Percentiles rank a stretch among this genome's conserved stretches.
Conservation (phyloP, 345 rosid genomes). For the Carallia brachiata region DNA sequence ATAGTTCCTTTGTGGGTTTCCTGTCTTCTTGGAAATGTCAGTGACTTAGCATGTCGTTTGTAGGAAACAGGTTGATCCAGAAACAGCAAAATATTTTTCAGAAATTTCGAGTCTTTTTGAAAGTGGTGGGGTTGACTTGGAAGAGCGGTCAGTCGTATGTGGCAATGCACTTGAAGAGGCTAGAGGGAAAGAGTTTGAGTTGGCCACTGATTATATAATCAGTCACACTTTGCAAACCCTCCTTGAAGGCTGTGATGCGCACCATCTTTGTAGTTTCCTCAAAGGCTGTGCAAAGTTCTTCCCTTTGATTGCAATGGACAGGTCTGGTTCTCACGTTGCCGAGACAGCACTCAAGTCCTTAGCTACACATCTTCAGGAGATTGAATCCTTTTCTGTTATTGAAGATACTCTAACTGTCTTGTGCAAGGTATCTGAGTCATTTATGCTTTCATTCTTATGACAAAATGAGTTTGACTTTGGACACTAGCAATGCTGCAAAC, state of each 20-base stretch:
- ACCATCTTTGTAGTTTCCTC: conserved; percentile 81
- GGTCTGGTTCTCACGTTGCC: conserved; percentile 92
- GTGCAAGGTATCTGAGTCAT: conserved; percentile 62
- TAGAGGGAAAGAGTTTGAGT: conserved; percentile 73
- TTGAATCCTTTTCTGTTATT: conserved; percentile 54
- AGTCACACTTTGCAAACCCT: conserved; percentile 83
- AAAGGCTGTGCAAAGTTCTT: conserved; percentile 54
- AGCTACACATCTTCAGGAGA: conserved; percentile 63
- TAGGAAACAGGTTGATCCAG: conserved; percentile 90
- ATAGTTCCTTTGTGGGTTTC: not conserved
- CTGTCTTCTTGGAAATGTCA: not conserved
- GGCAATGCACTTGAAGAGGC: conserved; percentile 86
- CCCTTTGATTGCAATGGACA: conserved; percentile 86
- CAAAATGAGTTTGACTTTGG: not conserved
- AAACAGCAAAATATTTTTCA: conserved; percentile 64
- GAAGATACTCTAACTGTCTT: conserved; percentile 62
- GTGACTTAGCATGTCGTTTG: conserved; percentile 17
- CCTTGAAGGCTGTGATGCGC: conserved; percentile 81
- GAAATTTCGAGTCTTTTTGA: conserved; percentile 84
- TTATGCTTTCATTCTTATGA: not conserved
- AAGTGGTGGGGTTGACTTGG: conserved; percentile 66
- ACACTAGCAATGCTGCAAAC: not conserved
- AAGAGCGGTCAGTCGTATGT: conserved; percentile 69
- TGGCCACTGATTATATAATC: conserved; percentile 85
- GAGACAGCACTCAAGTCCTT: conserved; percentile 91